Evolutionary conservation across 139 green algal genomes (phyloP), one percentile per base, ranked within the genome.

Genomic region (Haematococcus lacustris): DNA sequence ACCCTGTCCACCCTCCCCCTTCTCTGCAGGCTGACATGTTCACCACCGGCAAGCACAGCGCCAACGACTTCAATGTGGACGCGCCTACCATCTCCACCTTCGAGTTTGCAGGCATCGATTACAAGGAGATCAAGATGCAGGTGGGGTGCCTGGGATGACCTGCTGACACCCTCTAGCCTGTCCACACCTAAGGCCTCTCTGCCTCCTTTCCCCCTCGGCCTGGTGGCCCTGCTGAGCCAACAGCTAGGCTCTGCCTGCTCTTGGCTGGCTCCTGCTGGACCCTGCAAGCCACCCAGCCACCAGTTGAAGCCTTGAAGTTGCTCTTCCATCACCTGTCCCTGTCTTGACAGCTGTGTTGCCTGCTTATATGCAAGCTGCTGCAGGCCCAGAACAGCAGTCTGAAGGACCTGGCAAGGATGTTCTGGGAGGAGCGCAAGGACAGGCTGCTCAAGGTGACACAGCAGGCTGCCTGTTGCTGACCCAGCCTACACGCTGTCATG

Each of bases 1-100:
- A 26, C 53, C 53, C 17, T 63, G 32, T 6, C 26, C 53, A 33
- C 53, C 53, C 17, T 25, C 26, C 53, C 32, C 26, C 53, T 63
- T 63, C 53, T 63, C 53, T 26, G 53, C 53, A 63, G 53, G 26
- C 9, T 28, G 32, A 28, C 53, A 63, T n/a, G n/a, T n/a, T n/a
- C n/a, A n/a, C n/a, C n/a, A n/a, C n/a, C n/a, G n/a, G n/a, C n/a
- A n/a, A 85, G 73, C 75, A 78, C 28, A 85, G 28, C 0, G 87
- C 80, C 0, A 72, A 77, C 0, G 63, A 74, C 1, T 90, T 92
- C 38, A 38, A 88, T 38, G 74, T 81, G 7, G 76, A 79, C 41
- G 62, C 69, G n/a, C 35, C 76, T 25, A 72, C 76, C 13, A 71
- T 85, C 21, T 77, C 64, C 61, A 85, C 76, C 17, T 88, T 82